Evolutionary conservation across 2,329 filamentous ascomycete species (phyloP).

Genomic region (Fusarium dlaminii): DNA sequence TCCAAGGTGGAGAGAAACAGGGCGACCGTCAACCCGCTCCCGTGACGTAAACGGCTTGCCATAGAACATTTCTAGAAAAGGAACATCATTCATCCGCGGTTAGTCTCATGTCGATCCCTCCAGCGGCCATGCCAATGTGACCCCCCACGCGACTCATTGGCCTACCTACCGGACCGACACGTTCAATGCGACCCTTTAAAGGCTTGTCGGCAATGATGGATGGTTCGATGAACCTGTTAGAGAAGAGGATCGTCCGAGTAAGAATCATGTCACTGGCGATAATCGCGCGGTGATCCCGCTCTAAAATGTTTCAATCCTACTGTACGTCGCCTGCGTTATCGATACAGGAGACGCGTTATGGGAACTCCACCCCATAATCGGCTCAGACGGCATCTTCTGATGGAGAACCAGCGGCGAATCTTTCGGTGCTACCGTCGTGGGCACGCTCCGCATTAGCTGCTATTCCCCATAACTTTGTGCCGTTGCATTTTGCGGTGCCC

Average conservation of each 20-base stretch:
- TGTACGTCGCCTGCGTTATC: neutral
- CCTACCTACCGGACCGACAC: slow-evolving; percentile 12
- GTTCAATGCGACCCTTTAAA: neutral
- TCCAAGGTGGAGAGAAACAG: neutral
- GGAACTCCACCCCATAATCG: slow-evolving; percentile 17
- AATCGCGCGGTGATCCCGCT: slow-evolving; percentile 12
- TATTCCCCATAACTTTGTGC: slow-evolving; percentile 4
- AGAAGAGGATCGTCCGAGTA: neutral
- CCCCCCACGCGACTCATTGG: neutral
- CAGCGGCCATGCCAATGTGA: neutral
- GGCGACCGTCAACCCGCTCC: slow-evolving; percentile 7
- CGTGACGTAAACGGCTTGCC: slow-evolving; percentile 20
- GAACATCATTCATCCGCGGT: slow-evolving; percentile 12
- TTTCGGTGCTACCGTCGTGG: slow-evolving; percentile 39
- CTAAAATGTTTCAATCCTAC: neutral
- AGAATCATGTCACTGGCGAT: slow-evolving; percentile 14
- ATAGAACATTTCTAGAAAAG: slow-evolving; percentile 33
- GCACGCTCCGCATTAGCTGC: neutral
- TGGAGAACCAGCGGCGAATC: slow-evolving; percentile 36
- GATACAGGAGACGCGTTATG: neutral
- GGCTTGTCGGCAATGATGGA: neutral
- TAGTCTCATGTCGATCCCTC: slow-evolving; percentile 16
- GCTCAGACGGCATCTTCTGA: slow-evolving; percentile 31
- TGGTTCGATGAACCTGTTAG: slow-evolving; percentile 20
- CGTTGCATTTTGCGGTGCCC: slow-evolving; percentile 23